phyloP scores from a whole-genome alignment of 257 asterid genomes.

The Parsonsia alboflavescens region DNA sequence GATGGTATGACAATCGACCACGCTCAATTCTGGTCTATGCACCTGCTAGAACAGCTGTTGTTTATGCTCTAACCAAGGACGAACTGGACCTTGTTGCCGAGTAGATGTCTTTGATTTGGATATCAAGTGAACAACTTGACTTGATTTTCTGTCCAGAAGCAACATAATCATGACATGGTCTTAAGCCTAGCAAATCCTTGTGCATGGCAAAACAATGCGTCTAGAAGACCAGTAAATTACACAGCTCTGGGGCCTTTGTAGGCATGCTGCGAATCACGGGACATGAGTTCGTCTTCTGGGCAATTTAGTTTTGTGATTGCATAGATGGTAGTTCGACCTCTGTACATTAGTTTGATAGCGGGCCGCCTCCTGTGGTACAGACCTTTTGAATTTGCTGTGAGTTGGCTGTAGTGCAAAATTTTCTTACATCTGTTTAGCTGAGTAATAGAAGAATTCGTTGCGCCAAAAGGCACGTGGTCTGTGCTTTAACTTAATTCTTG shows the following conservation, averaged over 20 bases:
- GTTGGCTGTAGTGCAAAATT: background rate
- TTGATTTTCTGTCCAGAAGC: background rate
- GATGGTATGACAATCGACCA: constrained; percentile 65
- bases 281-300: background rate
- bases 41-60: constrained; percentile 88
- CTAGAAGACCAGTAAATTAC: background rate
- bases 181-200: no score
- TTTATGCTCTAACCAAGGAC: constrained; percentile 55
- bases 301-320: background rate
- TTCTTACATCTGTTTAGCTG: background rate
- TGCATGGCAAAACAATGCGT: background rate
- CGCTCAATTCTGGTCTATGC: constrained; percentile 71
- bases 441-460: no score
- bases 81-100: constrained; percentile 21
- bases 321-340: background rate
- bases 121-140: background rate
- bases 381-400: background rate
- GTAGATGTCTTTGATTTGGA: background rate
- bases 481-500: background rate
- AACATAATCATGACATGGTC: no score
- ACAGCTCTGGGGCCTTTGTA: background rate
- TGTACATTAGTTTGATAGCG: constrained; percentile 4
- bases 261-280: background rate
- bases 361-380: background rate
- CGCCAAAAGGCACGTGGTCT: no score